A percentile compares a stretch with the other conserved stretches of the same genome.
Conservation (phyloP, 441 rosid genomes). For the Euphorbia celastroides region DNA sequence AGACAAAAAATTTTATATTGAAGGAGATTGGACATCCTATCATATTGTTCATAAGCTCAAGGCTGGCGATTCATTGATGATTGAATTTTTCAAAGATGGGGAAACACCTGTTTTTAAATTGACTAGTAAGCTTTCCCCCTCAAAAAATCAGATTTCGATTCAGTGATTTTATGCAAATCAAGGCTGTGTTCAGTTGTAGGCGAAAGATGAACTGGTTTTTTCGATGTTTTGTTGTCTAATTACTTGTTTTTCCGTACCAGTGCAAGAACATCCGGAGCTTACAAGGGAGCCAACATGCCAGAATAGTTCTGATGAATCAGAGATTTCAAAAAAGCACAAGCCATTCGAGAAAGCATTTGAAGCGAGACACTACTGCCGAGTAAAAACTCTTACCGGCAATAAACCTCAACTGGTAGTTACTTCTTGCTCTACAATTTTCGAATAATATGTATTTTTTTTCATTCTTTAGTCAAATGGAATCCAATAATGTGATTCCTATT, state of each 20-base stretch:
- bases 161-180: neutral
- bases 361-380: neutral
- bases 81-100: constrained; percentile 8
- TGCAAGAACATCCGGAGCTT: constrained; percentile 5
- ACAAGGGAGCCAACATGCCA: neutral
- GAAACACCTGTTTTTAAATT: constrained; percentile 4
- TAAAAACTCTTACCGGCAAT: neutral
- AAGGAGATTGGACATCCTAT: constrained; percentile 6
- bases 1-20: neutral
- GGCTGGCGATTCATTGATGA: constrained; percentile 6
- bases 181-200: neutral
- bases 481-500: neutral
- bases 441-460: neutral
- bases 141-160: neutral
- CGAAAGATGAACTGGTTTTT: neutral
- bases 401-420: neutral
- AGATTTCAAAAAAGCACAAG: no score
- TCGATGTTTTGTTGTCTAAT: neutral
- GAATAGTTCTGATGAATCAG: no score
- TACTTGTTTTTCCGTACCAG: neutral
- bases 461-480: neutral
- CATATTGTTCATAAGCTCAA: constrained; percentile 4
- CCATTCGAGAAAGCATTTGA: neutral
- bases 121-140: constrained; percentile 6
- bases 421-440: neutral